Percentiles rank a stretch among this genome's conserved stretches.
Conservation (phyloP, 75 land plant species). For the Chamaecyparis obtusa region DNA sequence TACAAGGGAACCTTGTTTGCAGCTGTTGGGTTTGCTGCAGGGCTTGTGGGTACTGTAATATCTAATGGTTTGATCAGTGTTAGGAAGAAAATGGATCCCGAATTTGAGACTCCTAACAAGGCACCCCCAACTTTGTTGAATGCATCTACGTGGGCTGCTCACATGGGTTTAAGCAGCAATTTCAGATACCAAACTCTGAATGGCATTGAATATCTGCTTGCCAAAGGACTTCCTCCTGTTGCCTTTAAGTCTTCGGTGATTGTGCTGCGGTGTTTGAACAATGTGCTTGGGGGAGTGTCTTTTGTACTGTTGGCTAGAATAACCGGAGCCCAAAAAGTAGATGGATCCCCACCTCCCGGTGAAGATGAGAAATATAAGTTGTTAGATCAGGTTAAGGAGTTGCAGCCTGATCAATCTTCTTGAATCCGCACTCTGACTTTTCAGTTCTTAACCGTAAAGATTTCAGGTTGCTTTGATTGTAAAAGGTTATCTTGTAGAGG, state of each 20-base stretch:
- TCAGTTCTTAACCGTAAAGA: not conserved
- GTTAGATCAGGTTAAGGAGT: slow-evolving; percentile 1
- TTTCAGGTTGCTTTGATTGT: not conserved
- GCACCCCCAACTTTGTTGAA: slow-evolving; percentile 87
- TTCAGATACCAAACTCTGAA: slow-evolving; percentile 88
- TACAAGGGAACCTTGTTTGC: slow-evolving; percentile 84
- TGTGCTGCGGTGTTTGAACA: slow-evolving; percentile 72
- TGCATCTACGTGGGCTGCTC: slow-evolving; percentile 84
- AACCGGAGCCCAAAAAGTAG: slow-evolving; percentile 83
- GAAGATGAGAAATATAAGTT: slow-evolving; percentile 16
- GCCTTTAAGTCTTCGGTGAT: slow-evolving; percentile 72
- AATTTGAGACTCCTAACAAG: slow-evolving; percentile 78
- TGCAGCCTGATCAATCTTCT: not conserved
- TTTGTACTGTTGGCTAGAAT: slow-evolving; percentile 84
- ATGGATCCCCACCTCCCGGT: not conserved
- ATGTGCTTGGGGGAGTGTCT: slow-evolving; percentile 84
- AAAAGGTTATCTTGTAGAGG: not conserved
- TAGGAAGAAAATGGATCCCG: slow-evolving; percentile 90
- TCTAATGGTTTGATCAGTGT: slow-evolving; percentile 70
- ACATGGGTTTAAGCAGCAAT: slow-evolving; percentile 93
- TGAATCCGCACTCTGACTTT: not conserved
- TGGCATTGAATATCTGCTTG: slow-evolving; percentile 78
- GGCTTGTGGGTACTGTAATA: slow-evolving; percentile 81
- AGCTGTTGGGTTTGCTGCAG: slow-evolving; percentile 84
- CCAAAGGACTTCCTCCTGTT: slow-evolving; percentile 47